Percentiles rank a stretch among this genome's conserved stretches.
Conservation (phyloP, 345 rosid species). For the Aquilaria yunnanensis region DNA sequence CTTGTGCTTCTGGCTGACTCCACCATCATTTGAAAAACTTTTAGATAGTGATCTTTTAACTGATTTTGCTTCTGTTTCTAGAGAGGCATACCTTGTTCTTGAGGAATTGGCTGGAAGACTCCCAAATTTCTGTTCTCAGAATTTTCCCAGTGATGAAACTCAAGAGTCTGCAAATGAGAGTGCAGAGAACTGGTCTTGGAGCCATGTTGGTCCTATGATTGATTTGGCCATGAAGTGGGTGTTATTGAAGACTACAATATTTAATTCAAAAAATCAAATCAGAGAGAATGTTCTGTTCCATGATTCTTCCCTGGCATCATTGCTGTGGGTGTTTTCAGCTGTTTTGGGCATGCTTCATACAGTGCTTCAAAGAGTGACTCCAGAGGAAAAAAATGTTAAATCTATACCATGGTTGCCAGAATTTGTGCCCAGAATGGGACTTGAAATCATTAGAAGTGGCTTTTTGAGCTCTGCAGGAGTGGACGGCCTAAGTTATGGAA, state of each 20-base stretch:
- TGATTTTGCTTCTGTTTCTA: slow-evolving; percentile 64
- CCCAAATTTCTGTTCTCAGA: slow-evolving; percentile 50
- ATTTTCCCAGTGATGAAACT: slow-evolving; percentile 16
- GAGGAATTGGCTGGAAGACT: slow-evolving; percentile 71
- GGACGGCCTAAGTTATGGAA: slow-evolving; percentile 18
- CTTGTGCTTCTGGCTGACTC: slow-evolving; percentile 80
- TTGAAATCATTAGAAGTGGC: slow-evolving; percentile 52
- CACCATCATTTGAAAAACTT: slow-evolving; percentile 63
- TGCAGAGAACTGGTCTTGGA: slow-evolving; percentile 72
- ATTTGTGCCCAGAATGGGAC: slow-evolving; percentile 85
- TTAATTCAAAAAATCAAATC: slow-evolving; percentile 28
- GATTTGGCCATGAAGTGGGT: slow-evolving; percentile 77
- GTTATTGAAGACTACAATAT: slow-evolving; percentile 32
- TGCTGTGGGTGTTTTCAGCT: slow-evolving; percentile 69
- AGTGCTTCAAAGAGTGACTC: slow-evolving; percentile 60
- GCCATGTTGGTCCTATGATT: slow-evolving; percentile 63
- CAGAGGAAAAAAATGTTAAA: slow-evolving; percentile 29
- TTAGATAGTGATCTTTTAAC: slow-evolving; percentile 40
- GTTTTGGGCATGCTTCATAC: slow-evolving; percentile 56
- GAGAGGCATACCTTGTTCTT: slow-evolving; percentile 67
- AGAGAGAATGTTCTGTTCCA: slow-evolving; percentile 18
- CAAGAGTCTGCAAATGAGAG: slow-evolving; percentile 17
- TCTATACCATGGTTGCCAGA: slow-evolving; percentile 71
- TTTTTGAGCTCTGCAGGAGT: slow-evolving; percentile 39
- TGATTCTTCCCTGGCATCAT: slow-evolving; percentile 28